Base-by-base conservation (phyloP, 108 stramenopile genomes). In the Ochromonas danica region DNA sequence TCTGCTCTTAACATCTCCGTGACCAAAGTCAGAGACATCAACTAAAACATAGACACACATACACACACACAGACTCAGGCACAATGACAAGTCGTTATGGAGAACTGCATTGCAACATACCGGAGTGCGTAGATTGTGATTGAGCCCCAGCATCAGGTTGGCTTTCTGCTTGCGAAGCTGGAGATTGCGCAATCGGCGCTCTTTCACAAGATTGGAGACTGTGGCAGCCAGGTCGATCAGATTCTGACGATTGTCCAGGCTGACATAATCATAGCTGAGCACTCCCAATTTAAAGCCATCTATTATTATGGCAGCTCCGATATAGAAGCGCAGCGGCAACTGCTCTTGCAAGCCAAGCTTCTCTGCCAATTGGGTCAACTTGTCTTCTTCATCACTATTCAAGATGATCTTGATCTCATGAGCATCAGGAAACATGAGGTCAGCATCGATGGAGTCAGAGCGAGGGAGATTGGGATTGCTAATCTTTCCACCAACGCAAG, bases 11-110 rank as follows among this genome's bases (percentile, higher is more conserved):
- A 22, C 51, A 57, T 57, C 22, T 57, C 51, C 22, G 51, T 57
- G 51, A 57, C 51, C 51, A 57, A 57, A 57, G 51, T 57, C 51
- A 57, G 22, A 10, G 51, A 57, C 51, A 57, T 57, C 51, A 57
- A 22, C 51, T 57, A 57, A 17, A 22, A 22, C 17, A 57, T 22
- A 57, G 51, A 22, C 17, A 17, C 10, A 17, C 17, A 57, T 17
- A 22, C 17, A 17, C 22, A 57, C 17, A 17, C 22, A 57, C 17
- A 57, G n/a, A 57, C 51, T 17, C 17, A 57, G 51, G 17, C 17
- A 17, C 51, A 57, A 57, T 57, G 17, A 57, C 51, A 57, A 57
- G 17, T 10, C 17, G 10, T 22, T 17, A 57, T 17, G 51, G 22
- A 10, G 22, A 57, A 57, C 51, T n/a, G n/a, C n/a, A n/a, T n/a